Evolutionary conservation across 805 yeast species (phyloP).

Genomic region (Saccharomycopsis selenospora): DNA sequence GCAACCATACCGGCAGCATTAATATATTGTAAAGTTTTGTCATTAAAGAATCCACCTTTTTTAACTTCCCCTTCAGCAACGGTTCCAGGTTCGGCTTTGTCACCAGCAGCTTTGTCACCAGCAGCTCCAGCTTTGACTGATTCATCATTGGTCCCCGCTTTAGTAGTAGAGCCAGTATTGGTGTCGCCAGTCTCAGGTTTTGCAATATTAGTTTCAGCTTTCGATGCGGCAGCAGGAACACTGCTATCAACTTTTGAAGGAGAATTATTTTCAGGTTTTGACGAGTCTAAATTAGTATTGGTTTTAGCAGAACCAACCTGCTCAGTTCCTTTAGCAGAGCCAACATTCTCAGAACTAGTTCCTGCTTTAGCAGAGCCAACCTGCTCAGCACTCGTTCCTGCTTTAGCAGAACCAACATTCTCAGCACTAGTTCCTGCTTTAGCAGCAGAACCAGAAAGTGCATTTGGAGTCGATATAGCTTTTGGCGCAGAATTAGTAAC

Average conservation of each 20-base stretch:
- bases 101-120: not conserved
- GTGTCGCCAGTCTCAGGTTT: not conserved
- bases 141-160: slow-evolving; percentile 2
- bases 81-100: not conserved
- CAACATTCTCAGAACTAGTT: slow-evolving; percentile 1
- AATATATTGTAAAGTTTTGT: not conserved
- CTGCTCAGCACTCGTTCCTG: not conserved
- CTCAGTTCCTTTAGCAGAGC: not conserved
- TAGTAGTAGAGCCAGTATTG: slow-evolving; percentile 3
- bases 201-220: not conserved
- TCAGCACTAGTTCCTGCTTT: slow-evolving; percentile 2
- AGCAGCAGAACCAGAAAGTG: slow-evolving; percentile 1
- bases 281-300: too few species aligned
- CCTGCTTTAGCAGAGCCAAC: slow-evolving; percentile 3
- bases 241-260: slow-evolving; percentile 1
- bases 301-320: not conserved
- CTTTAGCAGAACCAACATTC: not conserved
- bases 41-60: not conserved
- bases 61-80: not conserved
- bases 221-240: not conserved
- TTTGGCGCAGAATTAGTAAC: not conserved
- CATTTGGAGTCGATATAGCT: not conserved
- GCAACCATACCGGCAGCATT: slow-evolving; percentile 10
- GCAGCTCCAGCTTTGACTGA: not conserved
- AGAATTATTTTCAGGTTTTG: not conserved